Evolutionary conservation across 2,329 filamentous ascomycete genomes (phyloP), one percentile per base, ranked within the genome.

Genomic region (Lachnellula subtilissima): DNA sequence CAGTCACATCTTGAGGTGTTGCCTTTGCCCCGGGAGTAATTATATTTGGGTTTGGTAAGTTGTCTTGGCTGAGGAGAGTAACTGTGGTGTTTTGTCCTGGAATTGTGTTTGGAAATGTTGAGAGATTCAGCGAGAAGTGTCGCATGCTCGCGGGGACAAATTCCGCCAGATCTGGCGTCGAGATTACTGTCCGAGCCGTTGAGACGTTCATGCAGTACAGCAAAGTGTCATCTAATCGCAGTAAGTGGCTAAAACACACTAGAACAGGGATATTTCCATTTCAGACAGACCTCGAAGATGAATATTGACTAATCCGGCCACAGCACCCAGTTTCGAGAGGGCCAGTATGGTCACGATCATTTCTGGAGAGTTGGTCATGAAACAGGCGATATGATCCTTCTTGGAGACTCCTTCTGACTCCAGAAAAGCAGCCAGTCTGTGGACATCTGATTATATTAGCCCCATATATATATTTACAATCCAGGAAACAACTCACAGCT

Each of bases 291-390:
- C 74, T 66, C 75, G 67, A 9, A 78, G 67, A 53, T 73, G 76
- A 11, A 69, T 75, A 59, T 79, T 79, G 25, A 79, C 72, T 57
- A 79, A 67, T 3, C 74, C 75, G 39, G 72, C 69, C 5, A 76
- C 71, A 14, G 72, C 75, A 17, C 76, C 75, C 37, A 79, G 55
- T 56, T 76, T 77, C 0, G 74, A 71, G n/a, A 78, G 64, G 1
- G 76, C 76, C 47, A 75, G 70, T 14, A 74, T 67, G 1, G 67
- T 66, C 17, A 77, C 67, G 2, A 77, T 69, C 74, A 78, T 77
- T 59, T 78, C 76, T 0, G 75, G 76, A 0, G 75, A 78, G 58
- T 79, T 79, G 12, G 70, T 74, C 48, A 72, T 76, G 64, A 76
- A 79, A 2, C 78, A 70, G 4, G 71, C 75, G 15, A 79, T 72